Percentiles rank a stretch among this genome's conserved stretches.
Evolutionary conservation across 768 basidiomycete species (phyloP).

Genomic region (Solioccasus polychromus): DNA sequence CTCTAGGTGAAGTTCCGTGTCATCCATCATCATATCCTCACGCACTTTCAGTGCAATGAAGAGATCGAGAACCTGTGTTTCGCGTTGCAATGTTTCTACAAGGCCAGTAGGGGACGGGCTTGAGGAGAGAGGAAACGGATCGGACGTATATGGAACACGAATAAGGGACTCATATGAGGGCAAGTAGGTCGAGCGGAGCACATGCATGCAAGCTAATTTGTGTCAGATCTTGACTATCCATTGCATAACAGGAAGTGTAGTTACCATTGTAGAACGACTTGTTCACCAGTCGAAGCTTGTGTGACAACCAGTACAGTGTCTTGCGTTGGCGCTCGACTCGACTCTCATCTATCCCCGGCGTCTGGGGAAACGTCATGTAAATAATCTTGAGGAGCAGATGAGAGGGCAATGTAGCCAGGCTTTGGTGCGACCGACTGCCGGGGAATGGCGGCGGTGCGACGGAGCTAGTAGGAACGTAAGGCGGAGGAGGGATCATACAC

Average conservation of each 20-base stretch:
- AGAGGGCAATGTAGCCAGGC: constrained; percentile 44
- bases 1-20: constrained; percentile 70
- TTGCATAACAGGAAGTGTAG: neutral
- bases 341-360: constrained; percentile 37
- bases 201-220: constrained; percentile 68
- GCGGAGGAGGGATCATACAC: constrained; percentile 34
- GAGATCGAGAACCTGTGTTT: constrained; percentile 70
- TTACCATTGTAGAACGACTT: constrained; percentile 65
- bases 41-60: constrained; percentile 79
- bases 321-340: constrained; percentile 55
- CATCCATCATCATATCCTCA: constrained; percentile 76
- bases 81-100: constrained; percentile 57
- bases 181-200: constrained; percentile 74
- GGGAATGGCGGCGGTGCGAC: constrained; percentile 37
- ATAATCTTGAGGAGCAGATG: constrained; percentile 71
- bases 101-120: constrained; percentile 23
- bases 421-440: constrained; percentile 9
- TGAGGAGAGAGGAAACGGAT: constrained; percentile 64
- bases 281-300: constrained; percentile 61
- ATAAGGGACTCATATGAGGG: constrained; percentile 61
- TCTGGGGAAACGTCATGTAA: constrained; percentile 58
- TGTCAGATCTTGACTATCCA: constrained; percentile 1
- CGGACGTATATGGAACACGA: constrained; percentile 67
- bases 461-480: constrained; percentile 29
- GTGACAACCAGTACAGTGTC: constrained; percentile 69